Percentiles rank a stretch among this genome's conserved stretches.
Conservation (phyloP, 2,329 filamentous ascomycete genomes). For the Ceratocystis destructans region DNA sequence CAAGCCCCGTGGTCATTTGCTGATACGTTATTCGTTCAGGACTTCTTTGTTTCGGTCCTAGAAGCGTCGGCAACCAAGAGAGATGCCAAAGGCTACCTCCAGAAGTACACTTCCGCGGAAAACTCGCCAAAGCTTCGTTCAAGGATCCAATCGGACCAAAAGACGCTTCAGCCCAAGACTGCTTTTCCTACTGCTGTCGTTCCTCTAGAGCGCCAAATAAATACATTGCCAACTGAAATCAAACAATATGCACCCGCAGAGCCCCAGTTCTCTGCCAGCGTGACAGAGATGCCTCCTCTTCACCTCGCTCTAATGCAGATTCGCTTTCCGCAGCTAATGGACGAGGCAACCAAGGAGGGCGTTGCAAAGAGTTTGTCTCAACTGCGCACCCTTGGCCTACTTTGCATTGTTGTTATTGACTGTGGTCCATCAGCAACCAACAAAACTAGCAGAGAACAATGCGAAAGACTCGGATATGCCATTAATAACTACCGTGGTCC, state of each 20-base stretch:
- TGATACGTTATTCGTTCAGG: slow-evolving; percentile 33
- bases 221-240: background rate
- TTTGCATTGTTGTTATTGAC: slow-evolving; percentile 72
- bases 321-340: slow-evolving; percentile 55
- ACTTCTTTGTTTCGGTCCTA: slow-evolving; percentile 75
- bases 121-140: slow-evolving; percentile 12
- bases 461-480: slow-evolving; percentile 58
- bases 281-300: slow-evolving; percentile 24
- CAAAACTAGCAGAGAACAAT: slow-evolving; percentile 44
- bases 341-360: slow-evolving; percentile 55
- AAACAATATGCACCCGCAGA: slow-evolving; percentile 17
- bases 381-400: slow-evolving; percentile 66
- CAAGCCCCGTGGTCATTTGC: background rate
- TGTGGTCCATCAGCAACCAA: slow-evolving; percentile 36
- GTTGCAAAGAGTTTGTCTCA: slow-evolving; percentile 75
- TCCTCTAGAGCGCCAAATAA: background rate
- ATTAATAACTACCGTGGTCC: slow-evolving; percentile 56
- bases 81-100: slow-evolving; percentile 81
- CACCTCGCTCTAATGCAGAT: slow-evolving; percentile 79
- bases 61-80: slow-evolving; percentile 83
- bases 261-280: slow-evolving; percentile 12
- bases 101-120: slow-evolving; percentile 50
- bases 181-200: background rate
- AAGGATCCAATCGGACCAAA: slow-evolving; percentile 3
- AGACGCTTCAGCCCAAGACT: slow-evolving; percentile 19